Evolutionary conservation across 2,329 filamentous ascomycete genomes (phyloP).

Genomic region (Fusarium secorum): DNA sequence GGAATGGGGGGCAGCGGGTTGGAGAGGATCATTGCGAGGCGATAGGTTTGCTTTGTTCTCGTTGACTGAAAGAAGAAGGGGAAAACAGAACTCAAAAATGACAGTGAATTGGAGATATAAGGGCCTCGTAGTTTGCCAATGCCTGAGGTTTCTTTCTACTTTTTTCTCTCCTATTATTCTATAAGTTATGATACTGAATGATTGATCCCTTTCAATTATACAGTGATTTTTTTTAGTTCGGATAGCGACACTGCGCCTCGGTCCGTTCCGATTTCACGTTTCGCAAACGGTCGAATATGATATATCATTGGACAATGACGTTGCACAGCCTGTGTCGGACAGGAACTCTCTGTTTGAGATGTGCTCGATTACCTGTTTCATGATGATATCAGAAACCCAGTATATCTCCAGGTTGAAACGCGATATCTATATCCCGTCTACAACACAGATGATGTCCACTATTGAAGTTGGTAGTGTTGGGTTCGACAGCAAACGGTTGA

Average conservation of each 20-base stretch:
- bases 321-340: constrained; percentile 25
- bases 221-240: not conserved
- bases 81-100: constrained; percentile 24
- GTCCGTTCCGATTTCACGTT: constrained; percentile 35
- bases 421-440: not conserved
- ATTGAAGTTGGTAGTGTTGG: not conserved
- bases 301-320: constrained; percentile 18
- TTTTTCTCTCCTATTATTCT: not conserved
- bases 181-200: not conserved
- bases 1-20: constrained; percentile 31
- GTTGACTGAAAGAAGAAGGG: constrained; percentile 22
- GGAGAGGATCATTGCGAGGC: constrained; percentile 25
- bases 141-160: constrained; percentile 13
- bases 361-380: constrained; percentile 6
- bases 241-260: constrained; percentile 28
- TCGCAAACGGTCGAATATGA: constrained; percentile 14
- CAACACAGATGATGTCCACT: not conserved
- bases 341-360: not conserved
- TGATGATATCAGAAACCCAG: not conserved
- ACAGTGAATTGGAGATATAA: constrained; percentile 29
- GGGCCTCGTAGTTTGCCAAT: constrained; percentile 30
- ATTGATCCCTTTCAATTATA: not conserved
- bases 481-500: not conserved
- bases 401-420: not conserved
- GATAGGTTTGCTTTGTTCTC: constrained; percentile 20